Percentiles rank a stretch among this genome's conserved stretches.
Conservation (phyloP, 495 filamentous ascomycete species). For the Daldinia concentrica region DNA sequence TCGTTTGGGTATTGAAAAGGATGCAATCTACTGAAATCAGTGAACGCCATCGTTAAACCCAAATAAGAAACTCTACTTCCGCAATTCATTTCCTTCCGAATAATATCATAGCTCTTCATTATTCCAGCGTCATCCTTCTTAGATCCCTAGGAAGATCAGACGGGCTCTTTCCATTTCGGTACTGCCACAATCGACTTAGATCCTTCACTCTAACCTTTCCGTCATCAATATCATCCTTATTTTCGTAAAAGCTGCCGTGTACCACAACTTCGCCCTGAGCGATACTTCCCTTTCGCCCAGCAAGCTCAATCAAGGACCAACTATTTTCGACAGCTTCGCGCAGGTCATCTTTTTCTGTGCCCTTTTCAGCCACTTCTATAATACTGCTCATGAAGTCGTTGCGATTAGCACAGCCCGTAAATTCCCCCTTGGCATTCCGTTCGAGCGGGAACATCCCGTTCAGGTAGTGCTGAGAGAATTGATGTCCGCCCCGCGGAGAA, state of each 20-base stretch:
- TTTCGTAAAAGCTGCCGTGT: slow-evolving; percentile 42
- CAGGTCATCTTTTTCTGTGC: slow-evolving; percentile 49
- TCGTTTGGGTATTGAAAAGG: slow-evolving; percentile 1
- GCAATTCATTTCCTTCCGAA: not conserved
- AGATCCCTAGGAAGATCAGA: slow-evolving; percentile 45
- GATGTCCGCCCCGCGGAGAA: slow-evolving; percentile 69
- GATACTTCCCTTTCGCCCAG: slow-evolving; percentile 26
- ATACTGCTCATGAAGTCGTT: slow-evolving; percentile 68
- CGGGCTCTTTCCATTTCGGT: slow-evolving; percentile 73
- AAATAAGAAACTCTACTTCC: not conserved
- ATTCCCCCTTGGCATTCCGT: slow-evolving; percentile 42
- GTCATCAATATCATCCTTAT: slow-evolving; percentile 28
- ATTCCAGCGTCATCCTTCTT: slow-evolving; percentile 31
- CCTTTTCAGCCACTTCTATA: slow-evolving; percentile 53
- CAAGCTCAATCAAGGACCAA: slow-evolving; percentile 42
- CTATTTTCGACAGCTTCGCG: slow-evolving; percentile 53
- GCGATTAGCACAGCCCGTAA: slow-evolving; percentile 49
- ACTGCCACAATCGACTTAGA: slow-evolving; percentile 77
- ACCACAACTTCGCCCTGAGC: slow-evolving; percentile 48
- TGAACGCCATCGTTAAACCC: not conserved
- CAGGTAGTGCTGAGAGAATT: slow-evolving; percentile 83
- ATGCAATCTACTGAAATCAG: slow-evolving; percentile 13
- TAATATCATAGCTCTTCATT: not conserved
- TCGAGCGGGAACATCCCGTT: slow-evolving; percentile 77
- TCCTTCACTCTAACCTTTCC: slow-evolving; percentile 66